Evolutionary conservation across 1,139 yeast species (phyloP).

Genomic region (Saccharomyces hybrid): DNA sequence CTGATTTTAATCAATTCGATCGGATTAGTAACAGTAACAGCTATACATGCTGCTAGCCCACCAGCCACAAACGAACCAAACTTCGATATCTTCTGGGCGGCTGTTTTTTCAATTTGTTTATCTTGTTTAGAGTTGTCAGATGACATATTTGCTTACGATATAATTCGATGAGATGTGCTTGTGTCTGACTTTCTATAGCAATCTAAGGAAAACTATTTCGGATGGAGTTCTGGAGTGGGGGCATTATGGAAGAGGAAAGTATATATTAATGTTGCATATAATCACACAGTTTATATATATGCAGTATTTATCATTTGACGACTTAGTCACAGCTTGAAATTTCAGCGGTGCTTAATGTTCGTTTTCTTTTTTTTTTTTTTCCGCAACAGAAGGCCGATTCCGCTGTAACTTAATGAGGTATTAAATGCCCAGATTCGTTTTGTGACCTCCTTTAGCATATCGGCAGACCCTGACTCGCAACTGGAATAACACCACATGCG

Average conservation of each 20-base stretch:
- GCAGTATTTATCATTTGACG: background rate
- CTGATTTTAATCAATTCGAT: constrained; percentile 89
- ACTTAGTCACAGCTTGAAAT: background rate
- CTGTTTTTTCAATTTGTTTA: constrained; percentile 28
- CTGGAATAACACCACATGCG: background rate
- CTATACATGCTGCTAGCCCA: constrained; percentile 94
- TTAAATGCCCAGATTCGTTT: background rate
- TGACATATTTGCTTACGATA: background rate
- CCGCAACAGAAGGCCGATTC: background rate
- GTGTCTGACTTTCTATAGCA: background rate
- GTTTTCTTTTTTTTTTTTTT: background rate
- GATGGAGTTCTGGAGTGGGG: background rate
- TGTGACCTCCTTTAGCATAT: background rate
- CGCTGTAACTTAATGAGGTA: background rate
- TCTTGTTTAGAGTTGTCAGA: constrained; percentile 6
- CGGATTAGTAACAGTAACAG: constrained; percentile 94
- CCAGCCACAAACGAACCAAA: constrained; percentile 88
- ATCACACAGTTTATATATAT: background rate
- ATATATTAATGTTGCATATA: background rate
- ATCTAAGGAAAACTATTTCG: background rate
- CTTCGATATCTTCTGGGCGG: constrained; percentile 49
- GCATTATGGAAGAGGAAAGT: background rate
- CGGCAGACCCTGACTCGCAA: background rate
- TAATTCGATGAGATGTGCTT: background rate
- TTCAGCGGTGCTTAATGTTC: background rate